A percentile compares a stretch with the other conserved stretches of the same genome.
These are phyloP conservation scores for Pilobolus umbonatus DNA, from an alignment of 192 early-diverging fungal species.

Conservation along the genomic window DNA sequence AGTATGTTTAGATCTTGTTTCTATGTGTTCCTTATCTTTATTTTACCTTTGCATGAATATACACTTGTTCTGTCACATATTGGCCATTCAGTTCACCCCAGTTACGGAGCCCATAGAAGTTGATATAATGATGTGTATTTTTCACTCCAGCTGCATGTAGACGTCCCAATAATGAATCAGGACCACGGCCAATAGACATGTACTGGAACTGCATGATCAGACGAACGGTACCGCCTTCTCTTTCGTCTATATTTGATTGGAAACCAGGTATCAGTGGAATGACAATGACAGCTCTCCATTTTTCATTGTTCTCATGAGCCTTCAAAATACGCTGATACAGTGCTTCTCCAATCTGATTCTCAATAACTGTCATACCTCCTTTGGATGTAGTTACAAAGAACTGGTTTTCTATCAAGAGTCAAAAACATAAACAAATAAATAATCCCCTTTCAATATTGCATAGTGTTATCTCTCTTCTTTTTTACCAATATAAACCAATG, in stretches of 20 bases:
- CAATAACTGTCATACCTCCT: constrained; percentile 54
- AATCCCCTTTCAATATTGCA: no score
- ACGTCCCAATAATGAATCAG: constrained; percentile 60
- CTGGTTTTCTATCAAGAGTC: constrained; percentile 63
- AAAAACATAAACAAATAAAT: no score
- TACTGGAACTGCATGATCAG: constrained; percentile 82
- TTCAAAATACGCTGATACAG: constrained; percentile 67
- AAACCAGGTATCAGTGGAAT: constrained; percentile 82
- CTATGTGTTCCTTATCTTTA: neutral
- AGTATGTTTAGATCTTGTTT: neutral
- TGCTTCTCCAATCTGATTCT: constrained; percentile 76
- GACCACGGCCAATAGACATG: constrained; percentile 68
- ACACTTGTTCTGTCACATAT: constrained; percentile 77
- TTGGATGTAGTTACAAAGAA: constrained; percentile 69
- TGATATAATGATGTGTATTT: constrained; percentile 58
- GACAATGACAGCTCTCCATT: constrained; percentile 63
- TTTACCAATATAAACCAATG: constrained; percentile 79
- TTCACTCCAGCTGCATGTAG: constrained; percentile 52
- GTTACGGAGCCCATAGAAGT: constrained; percentile 72
- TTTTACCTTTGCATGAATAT: constrained; percentile 78
- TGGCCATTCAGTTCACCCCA: constrained; percentile 56
- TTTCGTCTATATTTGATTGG: constrained; percentile 62
- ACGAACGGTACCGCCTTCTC: constrained; percentile 64
- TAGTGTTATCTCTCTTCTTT: neutral
- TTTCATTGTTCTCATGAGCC: constrained; percentile 49